A percentile compares a stretch with the other conserved stretches of the same genome.
Evolutionary conservation across 352 stramenopile species (phyloP).

Genomic region (Aphanomyces stellatus): DNA sequence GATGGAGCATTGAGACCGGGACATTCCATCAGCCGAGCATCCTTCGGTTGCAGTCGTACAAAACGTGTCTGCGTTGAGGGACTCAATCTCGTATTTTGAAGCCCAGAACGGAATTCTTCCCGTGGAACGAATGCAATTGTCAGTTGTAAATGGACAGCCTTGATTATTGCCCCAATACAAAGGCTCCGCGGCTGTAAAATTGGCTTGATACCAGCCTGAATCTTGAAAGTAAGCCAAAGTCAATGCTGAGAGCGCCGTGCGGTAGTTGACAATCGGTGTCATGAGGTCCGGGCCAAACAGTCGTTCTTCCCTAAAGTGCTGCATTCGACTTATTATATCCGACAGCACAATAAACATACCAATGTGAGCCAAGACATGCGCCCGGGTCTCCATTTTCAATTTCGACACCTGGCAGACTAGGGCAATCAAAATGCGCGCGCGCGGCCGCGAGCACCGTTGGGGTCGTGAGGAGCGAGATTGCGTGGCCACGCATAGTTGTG

Average conservation of each 20-base stretch:
- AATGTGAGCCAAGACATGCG: constrained; percentile 22
- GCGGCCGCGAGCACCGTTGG: neutral
- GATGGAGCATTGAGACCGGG: constrained; percentile 47
- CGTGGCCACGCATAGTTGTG: neutral
- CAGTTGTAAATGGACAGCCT: constrained; percentile 12
- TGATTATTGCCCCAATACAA: constrained; percentile 8
- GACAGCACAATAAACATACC: neutral
- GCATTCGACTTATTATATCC: too few relatives aligned
- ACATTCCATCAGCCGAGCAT: constrained; percentile 57
- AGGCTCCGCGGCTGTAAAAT: neutral
- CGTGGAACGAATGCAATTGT: neutral
- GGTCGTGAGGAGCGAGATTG: constrained; percentile 6
- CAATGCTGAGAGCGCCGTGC: constrained; percentile 4
- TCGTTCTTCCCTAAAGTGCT: constrained; percentile 24
- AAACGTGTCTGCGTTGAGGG: constrained; percentile 34
- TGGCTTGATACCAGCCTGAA: constrained; percentile 20
- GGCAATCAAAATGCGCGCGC: constrained; percentile 16
- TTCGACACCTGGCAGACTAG: constrained; percentile 9
- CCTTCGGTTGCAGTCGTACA: constrained; percentile 49
- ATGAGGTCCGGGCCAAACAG: constrained; percentile 20
- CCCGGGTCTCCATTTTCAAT: constrained; percentile 21
- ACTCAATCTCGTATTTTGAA: constrained; percentile 29
- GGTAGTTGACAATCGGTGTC: constrained; percentile 18
- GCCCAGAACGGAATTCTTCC: too few relatives aligned
- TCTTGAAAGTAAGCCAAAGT: constrained; percentile 20